phyloP scores from a whole-genome alignment of 2,329 filamentous ascomycete species.

The Fusarium temperatum region DNA sequence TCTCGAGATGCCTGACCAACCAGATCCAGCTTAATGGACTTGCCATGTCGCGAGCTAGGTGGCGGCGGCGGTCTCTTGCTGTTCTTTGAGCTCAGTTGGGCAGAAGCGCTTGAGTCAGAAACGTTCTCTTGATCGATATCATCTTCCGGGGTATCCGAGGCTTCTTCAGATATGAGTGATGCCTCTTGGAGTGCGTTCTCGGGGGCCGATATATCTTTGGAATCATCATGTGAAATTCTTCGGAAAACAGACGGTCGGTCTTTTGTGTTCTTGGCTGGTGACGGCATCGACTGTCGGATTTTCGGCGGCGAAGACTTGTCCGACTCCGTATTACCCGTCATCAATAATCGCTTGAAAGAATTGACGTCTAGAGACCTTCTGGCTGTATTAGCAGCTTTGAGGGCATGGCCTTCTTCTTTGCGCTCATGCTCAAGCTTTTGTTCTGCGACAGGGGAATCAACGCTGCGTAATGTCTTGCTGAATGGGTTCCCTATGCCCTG shows the following conservation, averaged over 20 bases:
- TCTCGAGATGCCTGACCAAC: slow-evolving; percentile 44
- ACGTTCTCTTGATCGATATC: slow-evolving; percentile 31
- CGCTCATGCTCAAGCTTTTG: slow-evolving; percentile 45
- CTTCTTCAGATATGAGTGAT: slow-evolving; percentile 35
- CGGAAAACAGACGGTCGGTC: slow-evolving; percentile 30
- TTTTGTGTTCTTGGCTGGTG: slow-evolving; percentile 1
- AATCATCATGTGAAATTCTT: slow-evolving; percentile 25
- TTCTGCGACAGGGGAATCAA: slow-evolving; percentile 52
- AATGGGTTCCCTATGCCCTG: slow-evolving; percentile 56
- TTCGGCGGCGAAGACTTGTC: slow-evolving; percentile 11
- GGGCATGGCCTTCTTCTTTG: slow-evolving; percentile 44
- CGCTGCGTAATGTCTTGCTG: slow-evolving; percentile 62
- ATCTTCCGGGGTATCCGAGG: slow-evolving; percentile 36
- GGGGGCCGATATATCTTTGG: slow-evolving; percentile 9
- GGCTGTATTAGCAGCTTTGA: slow-evolving; percentile 45
- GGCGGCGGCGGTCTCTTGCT: slow-evolving; percentile 77
- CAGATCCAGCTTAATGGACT: slow-evolving; percentile 67
- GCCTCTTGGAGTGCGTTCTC: slow-evolving; percentile 29
- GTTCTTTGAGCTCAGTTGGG: slow-evolving; percentile 39
- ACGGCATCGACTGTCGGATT: slow-evolving; percentile 16
- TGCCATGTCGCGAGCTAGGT: slow-evolving; percentile 79
- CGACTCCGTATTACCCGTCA: slow-evolving; percentile 71
- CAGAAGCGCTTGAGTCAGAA: slow-evolving; percentile 44
- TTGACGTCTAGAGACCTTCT: slow-evolving; percentile 74
- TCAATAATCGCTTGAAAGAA: slow-evolving; percentile 77